phyloP scores from a whole-genome alignment of 2,329 filamentous ascomycete genomes.

The Rhynchosporium graminicola region DNA sequence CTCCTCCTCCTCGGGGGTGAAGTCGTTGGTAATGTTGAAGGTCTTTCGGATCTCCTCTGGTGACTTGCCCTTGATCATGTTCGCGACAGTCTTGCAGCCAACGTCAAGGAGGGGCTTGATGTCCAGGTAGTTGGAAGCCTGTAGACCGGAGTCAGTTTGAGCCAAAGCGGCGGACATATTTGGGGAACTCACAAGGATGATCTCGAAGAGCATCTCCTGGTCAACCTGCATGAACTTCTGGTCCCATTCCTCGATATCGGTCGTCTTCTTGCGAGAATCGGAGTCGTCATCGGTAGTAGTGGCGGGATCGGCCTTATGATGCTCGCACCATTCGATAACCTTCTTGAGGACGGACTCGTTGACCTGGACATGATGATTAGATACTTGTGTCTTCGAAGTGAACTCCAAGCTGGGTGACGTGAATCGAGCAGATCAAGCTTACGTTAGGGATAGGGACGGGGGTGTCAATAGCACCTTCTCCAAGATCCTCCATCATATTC shows the following conservation, averaged over 20 bases:
- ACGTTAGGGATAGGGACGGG: constrained; percentile 82
- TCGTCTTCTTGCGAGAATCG: constrained; percentile 95
- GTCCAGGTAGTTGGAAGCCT: constrained; percentile 98
- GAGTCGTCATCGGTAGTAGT: constrained; percentile 83
- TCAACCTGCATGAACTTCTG: constrained; percentile 99
- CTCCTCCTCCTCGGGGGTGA: constrained; percentile 98
- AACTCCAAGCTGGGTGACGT: background rate
- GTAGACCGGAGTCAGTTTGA: constrained; percentile 24
- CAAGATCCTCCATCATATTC: constrained; percentile 96
- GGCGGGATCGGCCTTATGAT: constrained; percentile 89
- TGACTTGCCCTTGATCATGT: constrained; percentile 99
- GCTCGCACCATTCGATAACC: constrained; percentile 96
- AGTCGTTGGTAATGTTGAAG: constrained; percentile 99
- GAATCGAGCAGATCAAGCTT: constrained; percentile 36
- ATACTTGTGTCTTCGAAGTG: constrained; percentile 17
- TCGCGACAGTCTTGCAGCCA: constrained; percentile 98
- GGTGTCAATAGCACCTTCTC: constrained; percentile 56
- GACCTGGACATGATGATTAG: constrained; percentile 54
- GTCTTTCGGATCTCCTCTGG: constrained; percentile 99
- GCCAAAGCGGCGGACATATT: background rate
- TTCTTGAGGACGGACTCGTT: constrained; percentile 93
- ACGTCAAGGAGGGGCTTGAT: constrained; percentile 98
- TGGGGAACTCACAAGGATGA: constrained; percentile 76
- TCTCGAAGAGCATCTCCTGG: constrained; percentile 99
- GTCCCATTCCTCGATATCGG: constrained; percentile 99